A percentile compares a stretch with the other conserved stretches of the same genome.
These are phyloP conservation scores for Coemansia javaensis DNA, from an alignment of 192 early-diverging fungal genomes.

Conservation along the genomic window DNA sequence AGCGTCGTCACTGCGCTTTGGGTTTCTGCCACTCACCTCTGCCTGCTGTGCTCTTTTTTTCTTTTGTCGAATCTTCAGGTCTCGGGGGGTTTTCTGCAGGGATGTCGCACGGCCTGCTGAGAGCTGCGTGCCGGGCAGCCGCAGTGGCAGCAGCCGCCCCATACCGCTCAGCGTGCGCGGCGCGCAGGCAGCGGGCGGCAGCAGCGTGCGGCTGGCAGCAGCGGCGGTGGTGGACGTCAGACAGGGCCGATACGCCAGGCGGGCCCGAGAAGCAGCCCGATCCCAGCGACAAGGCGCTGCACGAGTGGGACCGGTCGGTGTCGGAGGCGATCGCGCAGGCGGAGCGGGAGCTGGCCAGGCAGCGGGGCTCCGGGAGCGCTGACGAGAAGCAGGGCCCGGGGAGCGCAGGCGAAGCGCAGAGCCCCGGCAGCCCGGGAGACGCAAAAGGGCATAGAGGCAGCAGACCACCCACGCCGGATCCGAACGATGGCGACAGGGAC, in stretches of 20 bases:
- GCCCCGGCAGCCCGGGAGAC: not conserved
- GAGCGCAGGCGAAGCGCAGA: not conserved
- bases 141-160: not conserved
- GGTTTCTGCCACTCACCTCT: too few relatives aligned
- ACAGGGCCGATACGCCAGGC: not conserved
- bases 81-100: constrained; percentile 3
- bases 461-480: not conserved
- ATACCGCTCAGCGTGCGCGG: not conserved
- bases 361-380: too few relatives aligned
- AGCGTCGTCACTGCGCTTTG: too few relatives aligned
- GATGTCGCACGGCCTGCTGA: not conserved
- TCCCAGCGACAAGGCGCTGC: not conserved
- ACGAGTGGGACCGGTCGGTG: constrained; percentile 37
- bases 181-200: too few relatives aligned
- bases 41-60: too few relatives aligned
- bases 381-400: constrained; percentile 6
- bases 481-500: not conserved
- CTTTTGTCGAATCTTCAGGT: constrained; percentile 1
- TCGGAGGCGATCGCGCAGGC: constrained; percentile 41
- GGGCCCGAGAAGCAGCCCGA: not conserved
- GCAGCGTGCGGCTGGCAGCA: not conserved
- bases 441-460: not conserved
- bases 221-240: not conserved
- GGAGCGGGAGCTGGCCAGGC: constrained; percentile 17
- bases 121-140: not conserved